Percentiles rank a stretch among this genome's conserved stretches.
These are phyloP conservation scores for Cladosporium sp. DNA, from an alignment of 2,329 filamentous ascomycete genomes.

Conservation along the genomic window DNA sequence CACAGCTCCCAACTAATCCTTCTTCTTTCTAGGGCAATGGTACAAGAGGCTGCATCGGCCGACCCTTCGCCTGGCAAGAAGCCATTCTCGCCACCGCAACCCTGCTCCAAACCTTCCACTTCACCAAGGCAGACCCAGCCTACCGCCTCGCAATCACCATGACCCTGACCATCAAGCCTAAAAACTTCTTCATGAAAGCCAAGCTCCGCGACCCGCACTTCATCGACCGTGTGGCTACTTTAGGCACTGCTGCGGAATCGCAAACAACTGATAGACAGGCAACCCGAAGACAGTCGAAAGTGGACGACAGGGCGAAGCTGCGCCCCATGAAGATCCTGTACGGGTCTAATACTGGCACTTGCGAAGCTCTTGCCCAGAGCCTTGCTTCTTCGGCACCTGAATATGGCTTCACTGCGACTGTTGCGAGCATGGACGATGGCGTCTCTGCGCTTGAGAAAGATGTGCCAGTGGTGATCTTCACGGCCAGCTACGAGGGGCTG, in stretches of 20 bases:
- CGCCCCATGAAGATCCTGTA: constrained; percentile 41
- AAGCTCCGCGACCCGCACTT: constrained; percentile 30
- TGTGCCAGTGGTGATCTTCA: constrained; percentile 42
- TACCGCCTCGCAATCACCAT: constrained; percentile 47
- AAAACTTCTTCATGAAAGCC: constrained; percentile 44
- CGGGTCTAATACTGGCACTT: constrained; percentile 46
- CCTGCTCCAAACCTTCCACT: constrained; percentile 49
- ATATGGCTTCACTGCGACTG: constrained; percentile 40
- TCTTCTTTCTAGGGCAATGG: constrained; percentile 46
- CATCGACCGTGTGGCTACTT: not conserved
- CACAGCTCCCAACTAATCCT: not conserved
- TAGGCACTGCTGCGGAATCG: not conserved
- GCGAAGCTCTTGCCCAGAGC: constrained; percentile 43
- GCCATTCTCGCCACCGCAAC: constrained; percentile 47
- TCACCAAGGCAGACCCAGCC: constrained; percentile 44
- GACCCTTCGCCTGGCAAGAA: constrained; percentile 58
- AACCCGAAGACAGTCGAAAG: not conserved
- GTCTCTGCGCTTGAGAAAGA: constrained; percentile 40
- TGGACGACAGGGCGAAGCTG: constrained; percentile 24
- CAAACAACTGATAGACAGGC: not conserved
- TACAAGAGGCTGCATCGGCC: constrained; percentile 55
- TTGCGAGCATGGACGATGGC: constrained; percentile 39
- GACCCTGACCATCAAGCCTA: constrained; percentile 49
- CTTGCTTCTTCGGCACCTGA: constrained; percentile 40
- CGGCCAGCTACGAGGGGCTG: constrained; percentile 45